Percentiles rank a stretch among this genome's conserved stretches.
phyloP scores from a whole-genome alignment of 768 basidiomycete genomes.

The Filobasidium floriforme region DNA sequence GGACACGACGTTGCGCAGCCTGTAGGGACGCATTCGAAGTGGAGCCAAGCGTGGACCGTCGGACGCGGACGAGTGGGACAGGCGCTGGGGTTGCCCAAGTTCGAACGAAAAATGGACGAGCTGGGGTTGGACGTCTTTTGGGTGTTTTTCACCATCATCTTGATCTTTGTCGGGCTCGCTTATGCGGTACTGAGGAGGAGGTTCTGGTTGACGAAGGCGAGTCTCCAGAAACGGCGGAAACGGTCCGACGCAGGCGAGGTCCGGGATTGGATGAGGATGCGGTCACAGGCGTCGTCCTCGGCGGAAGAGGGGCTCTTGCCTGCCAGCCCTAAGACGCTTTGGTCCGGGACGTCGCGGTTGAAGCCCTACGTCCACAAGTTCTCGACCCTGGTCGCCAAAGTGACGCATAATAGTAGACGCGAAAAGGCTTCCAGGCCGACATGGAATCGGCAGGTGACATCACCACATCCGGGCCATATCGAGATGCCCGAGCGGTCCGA shows the following conservation, averaged over 20 bases:
- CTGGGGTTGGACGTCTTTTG: conserved; percentile 37
- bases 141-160: conserved; percentile 32
- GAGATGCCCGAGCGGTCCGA: conserved; percentile 8
- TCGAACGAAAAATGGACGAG: conserved; percentile 23
- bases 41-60: conserved; percentile 13
- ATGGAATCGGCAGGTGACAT: neutral
- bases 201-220: conserved; percentile 12
- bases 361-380: conserved; percentile 7
- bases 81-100: conserved; percentile 15
- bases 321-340: conserved; percentile 8
- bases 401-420: neutral
- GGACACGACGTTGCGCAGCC: conserved; percentile 8
- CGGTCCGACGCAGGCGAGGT: conserved; percentile 25
- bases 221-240: conserved; percentile 23
- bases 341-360: conserved; percentile 8
- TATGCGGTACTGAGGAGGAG: conserved; percentile 28
- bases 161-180: conserved; percentile 26
- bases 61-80: conserved; percentile 2
- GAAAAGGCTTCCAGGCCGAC: neutral
- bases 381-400: conserved; percentile 4
- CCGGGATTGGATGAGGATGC: conserved; percentile 12
- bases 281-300: conserved; percentile 5
- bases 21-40: conserved; percentile 11
- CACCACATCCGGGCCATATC: neutral
- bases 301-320: conserved; percentile 17